Evolutionary conservation across 106 monocot genomes (phyloP), one percentile per base, ranked within the genome.

Genomic region (Phalaenopsis aphrodite): DNA sequence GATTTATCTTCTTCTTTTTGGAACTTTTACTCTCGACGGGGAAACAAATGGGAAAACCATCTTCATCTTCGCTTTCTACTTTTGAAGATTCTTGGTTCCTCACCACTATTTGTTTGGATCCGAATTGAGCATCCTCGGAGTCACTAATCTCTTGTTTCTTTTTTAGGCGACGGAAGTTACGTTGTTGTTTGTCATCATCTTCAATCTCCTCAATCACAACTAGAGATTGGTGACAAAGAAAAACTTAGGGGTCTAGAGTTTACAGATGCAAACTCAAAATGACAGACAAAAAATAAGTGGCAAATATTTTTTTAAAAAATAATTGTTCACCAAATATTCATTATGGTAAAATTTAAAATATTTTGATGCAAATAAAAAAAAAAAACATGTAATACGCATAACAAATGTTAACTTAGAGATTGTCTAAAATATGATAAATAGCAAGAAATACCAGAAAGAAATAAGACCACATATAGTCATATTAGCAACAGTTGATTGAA

Each of bases 191-290:
- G 5, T 87, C 93, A 69, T 90, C 91, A 39, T 96, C 96, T 73
- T 80, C 4, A 85, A 96, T 91, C 83, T 96, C 96, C 84, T 94
- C 90, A 30, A 96, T 96, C 37, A 96, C 86, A 85, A 96, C 96
- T 96, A 81, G 55, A 39, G 66, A 77, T 41, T 30, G 30, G 30
- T 30, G 30, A 30, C 30, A 75, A 79, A 76, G 66, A 4, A 41
- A 77, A 78, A 57, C 16, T 17, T 56, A 17, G 2, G 30, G 30
- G 30, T 30, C 30, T 30, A 30, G 30, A 30, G 30, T 30, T 30
- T 30, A 30, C 30, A 30, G 30, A 30, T 30, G 30, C 30, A 30
- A 30, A 30, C 30, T 30, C 30, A 30, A 30, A 30, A 30, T 30
- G 30, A 30, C 30, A 30, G 30, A 30, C 30, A 30, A 30, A 30